phyloP scores from a whole-genome alignment of 2,329 filamentous ascomycete genomes.

The Diaporthe helianthi region DNA sequence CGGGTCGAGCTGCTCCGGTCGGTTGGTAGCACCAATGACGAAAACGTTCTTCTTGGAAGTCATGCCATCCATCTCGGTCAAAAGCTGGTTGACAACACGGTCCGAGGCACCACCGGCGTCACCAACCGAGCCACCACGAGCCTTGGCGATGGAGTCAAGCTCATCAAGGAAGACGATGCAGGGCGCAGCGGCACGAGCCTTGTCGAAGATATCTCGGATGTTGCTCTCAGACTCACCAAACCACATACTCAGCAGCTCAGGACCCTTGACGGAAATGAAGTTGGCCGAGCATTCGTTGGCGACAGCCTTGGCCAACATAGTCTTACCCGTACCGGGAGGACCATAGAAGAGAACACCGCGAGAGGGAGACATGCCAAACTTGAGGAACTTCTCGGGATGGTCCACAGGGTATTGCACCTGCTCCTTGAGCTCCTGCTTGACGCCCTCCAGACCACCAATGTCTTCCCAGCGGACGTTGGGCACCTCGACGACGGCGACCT shows the following conservation, averaged over 20 bases:
- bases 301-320: constrained; percentile 97
- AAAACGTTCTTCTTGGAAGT: constrained; percentile 99
- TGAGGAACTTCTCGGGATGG: constrained; percentile 99
- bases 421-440: constrained; percentile 99
- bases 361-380: constrained; percentile 97
- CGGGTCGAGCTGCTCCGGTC: constrained; percentile 97
- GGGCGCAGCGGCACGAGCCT: constrained; percentile 95
- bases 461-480: constrained; percentile 99
- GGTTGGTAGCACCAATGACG: constrained; percentile 98
- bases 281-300: constrained; percentile 99
- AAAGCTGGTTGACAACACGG: constrained; percentile 99
- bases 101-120: constrained; percentile 98
- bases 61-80: constrained; percentile 95
- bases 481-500: constrained; percentile 98
- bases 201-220: constrained; percentile 99
- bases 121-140: constrained; percentile 93
- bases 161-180: constrained; percentile 99
- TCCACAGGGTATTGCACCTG: constrained; percentile 99
- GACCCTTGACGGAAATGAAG: constrained; percentile 99
- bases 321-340: constrained; percentile 99
- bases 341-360: constrained; percentile 99
- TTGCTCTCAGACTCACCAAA: constrained; percentile 99
- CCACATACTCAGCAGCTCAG: constrained; percentile 99
- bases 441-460: constrained; percentile 95
- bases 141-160: constrained; percentile 98